These are phyloP conservation scores for Pythium phragmiticola DNA, from an alignment of 352 stramenopile genomes.

Conservation along the genomic window DNA sequence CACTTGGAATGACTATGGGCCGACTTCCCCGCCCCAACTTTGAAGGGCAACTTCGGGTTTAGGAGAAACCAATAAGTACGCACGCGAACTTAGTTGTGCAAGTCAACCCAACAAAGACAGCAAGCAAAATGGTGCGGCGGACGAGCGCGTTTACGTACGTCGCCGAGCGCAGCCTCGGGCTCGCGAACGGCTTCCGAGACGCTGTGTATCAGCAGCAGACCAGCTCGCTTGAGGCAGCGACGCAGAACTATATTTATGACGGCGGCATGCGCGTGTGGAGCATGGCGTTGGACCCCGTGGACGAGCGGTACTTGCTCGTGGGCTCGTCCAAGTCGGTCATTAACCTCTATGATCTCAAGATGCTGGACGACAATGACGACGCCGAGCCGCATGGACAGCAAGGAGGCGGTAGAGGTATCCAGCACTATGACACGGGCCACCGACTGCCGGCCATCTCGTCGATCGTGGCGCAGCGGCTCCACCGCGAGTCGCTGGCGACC, in stretches of 20 bases:
- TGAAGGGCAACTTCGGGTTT: conserved; percentile 4
- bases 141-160: conserved; percentile 54
- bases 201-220: conserved; percentile 33
- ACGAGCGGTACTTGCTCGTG: conserved; percentile 59
- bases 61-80: neutral
- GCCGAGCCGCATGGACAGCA: conserved; percentile 6
- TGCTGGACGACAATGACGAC: conserved; percentile 49
- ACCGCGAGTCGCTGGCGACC: neutral
- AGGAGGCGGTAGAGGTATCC: neutral
- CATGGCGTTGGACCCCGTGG: conserved; percentile 55
- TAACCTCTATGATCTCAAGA: conserved; percentile 59
- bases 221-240: conserved; percentile 27
- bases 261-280: conserved; percentile 58
- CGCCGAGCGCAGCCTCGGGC: conserved; percentile 49
- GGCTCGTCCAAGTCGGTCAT: conserved; percentile 57
- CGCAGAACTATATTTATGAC: conserved; percentile 62
- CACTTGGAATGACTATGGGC: neutral
- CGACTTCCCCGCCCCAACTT: neutral
- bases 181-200: conserved; percentile 43
- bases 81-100: neutral
- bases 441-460: conserved; percentile 34
- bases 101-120: conserved; percentile 10
- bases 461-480: conserved; percentile 10
- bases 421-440: conserved; percentile 36
- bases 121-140: neutral